A percentile compares a stretch with the other conserved stretches of the same genome.
phyloP scores from a whole-genome alignment of 2,329 filamentous ascomycete species.

The Ustulina deusta region DNA sequence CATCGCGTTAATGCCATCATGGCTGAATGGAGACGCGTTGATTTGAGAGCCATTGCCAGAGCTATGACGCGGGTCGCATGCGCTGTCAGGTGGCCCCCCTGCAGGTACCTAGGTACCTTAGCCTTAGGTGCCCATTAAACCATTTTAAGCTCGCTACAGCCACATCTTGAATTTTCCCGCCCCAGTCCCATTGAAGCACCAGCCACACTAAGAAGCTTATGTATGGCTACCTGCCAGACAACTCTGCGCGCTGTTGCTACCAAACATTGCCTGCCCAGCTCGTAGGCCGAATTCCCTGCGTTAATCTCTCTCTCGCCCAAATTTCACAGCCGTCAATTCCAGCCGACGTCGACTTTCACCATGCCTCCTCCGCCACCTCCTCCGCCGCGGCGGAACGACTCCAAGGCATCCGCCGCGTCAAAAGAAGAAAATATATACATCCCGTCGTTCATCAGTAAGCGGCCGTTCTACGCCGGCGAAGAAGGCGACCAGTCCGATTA shows the following conservation, averaged over 20 bases:
- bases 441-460: constrained; percentile 96
- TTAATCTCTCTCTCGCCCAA: not conserved
- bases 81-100: constrained; percentile 38
- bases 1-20: constrained; percentile 23
- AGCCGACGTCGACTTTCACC: constrained; percentile 4
- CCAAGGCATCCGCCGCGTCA: constrained; percentile 58
- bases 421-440: constrained; percentile 99
- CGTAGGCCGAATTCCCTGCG: not conserved
- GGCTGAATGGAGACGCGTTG: constrained; percentile 34
- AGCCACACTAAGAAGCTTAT: constrained; percentile 26
- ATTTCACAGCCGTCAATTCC: not conserved
- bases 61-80: constrained; percentile 37
- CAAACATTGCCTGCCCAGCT: not conserved
- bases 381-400: constrained; percentile 51
- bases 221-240: constrained; percentile 1
- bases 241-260: not conserved
- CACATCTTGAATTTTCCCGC: constrained; percentile 17
- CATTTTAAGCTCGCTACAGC: constrained; percentile 15
- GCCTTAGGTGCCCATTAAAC: not conserved
- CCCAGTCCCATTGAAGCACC: constrained; percentile 21
- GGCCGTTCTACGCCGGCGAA: constrained; percentile 91
- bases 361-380: constrained; percentile 56
- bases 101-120: not conserved
- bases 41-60: not conserved
- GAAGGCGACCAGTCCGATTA: constrained; percentile 83